These are phyloP conservation scores for Parastagonospora avenae DNA, from an alignment of 2,329 filamentous ascomycete species.

Conservation along the genomic window DNA sequence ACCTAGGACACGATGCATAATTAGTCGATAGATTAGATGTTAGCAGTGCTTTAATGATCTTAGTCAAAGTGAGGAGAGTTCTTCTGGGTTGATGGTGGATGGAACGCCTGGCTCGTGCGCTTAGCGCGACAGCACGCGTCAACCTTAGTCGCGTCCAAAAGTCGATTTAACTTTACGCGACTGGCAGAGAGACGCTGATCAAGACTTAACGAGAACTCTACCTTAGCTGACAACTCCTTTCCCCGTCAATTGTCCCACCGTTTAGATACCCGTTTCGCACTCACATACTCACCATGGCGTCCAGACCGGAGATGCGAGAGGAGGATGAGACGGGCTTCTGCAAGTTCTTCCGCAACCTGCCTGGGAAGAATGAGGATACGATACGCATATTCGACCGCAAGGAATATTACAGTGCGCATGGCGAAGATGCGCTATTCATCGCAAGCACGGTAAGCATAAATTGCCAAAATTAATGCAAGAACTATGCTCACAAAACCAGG, in stretches of 20 bases:
- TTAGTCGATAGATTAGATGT: too few species aligned
- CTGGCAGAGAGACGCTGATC: background rate
- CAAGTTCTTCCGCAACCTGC: conserved; percentile 89
- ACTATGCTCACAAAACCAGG: conserved; percentile 52
- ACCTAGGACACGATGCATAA: too few species aligned
- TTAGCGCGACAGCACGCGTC: background rate
- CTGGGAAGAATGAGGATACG: conserved; percentile 71
- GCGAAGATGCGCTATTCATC: conserved; percentile 82
- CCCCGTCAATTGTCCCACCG: too few species aligned
- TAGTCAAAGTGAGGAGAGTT: too few species aligned
- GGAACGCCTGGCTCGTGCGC: too few species aligned
- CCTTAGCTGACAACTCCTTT: too few species aligned
- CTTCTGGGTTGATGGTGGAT: too few species aligned
- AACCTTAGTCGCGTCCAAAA: background rate
- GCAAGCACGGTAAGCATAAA: conserved; percentile 67
- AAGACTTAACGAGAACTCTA: too few species aligned
- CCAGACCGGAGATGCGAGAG: conserved; percentile 67
- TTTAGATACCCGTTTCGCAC: background rate
- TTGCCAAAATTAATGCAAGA: too few species aligned
- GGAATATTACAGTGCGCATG: conserved; percentile 96
- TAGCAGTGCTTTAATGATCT: too few species aligned
- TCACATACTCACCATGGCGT: conserved; percentile 51
- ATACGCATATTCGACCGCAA: conserved; percentile 91
- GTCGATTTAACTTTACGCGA: background rate
- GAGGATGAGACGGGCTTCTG: conserved; percentile 98